These are phyloP conservation scores for Coniferiporia sulphurascens DNA, from an alignment of 1,284 basidiomycete genomes.

Conservation along the genomic window DNA sequence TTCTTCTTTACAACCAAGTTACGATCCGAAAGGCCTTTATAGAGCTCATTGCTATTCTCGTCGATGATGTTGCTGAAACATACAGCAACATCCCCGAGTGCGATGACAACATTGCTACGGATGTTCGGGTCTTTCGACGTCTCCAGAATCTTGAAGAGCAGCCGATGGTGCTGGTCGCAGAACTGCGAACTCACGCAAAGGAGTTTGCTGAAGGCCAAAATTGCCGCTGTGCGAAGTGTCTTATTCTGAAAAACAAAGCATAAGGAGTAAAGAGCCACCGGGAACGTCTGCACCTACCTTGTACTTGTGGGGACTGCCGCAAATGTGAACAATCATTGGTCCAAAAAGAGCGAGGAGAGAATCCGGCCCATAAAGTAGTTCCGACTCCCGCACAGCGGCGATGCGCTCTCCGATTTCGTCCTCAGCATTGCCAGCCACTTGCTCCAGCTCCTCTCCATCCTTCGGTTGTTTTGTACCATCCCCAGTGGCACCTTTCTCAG, in stretches of 20 bases:
- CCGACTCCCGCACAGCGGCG: slow-evolving; percentile 77
- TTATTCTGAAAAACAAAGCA: slow-evolving; percentile 56
- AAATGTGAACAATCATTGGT: slow-evolving; percentile 86
- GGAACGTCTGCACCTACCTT: slow-evolving; percentile 48
- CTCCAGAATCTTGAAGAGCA: slow-evolving; percentile 93
- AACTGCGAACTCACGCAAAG: slow-evolving; percentile 94
- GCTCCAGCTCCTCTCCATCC: slow-evolving; percentile 87
- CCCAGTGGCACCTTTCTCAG: slow-evolving; percentile 46
- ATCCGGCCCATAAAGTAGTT: slow-evolving; percentile 82
- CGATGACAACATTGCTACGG: slow-evolving; percentile 94
- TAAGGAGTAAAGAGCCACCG: slow-evolving; percentile 3
- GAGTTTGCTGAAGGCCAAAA: slow-evolving; percentile 90
- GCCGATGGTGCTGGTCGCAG: slow-evolving; percentile 84
- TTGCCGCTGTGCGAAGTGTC: slow-evolving; percentile 82
- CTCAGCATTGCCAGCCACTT: slow-evolving; percentile 96
- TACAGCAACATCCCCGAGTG: slow-evolving; percentile 94
- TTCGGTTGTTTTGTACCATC: slow-evolving; percentile 42
- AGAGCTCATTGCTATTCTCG: slow-evolving; percentile 94
- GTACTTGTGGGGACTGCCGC: slow-evolving; percentile 82
- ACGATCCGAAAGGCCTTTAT: slow-evolving; percentile 86
- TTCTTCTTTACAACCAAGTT: slow-evolving; percentile 97
- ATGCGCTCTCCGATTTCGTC: slow-evolving; percentile 97
- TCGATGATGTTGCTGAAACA: slow-evolving; percentile 96
- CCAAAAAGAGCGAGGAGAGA: slow-evolving; percentile 86
- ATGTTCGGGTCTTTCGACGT: slow-evolving; percentile 87